Evolutionary conservation across 2,329 filamentous ascomycete species (phyloP).

Genomic region (Tothia fuscella): DNA sequence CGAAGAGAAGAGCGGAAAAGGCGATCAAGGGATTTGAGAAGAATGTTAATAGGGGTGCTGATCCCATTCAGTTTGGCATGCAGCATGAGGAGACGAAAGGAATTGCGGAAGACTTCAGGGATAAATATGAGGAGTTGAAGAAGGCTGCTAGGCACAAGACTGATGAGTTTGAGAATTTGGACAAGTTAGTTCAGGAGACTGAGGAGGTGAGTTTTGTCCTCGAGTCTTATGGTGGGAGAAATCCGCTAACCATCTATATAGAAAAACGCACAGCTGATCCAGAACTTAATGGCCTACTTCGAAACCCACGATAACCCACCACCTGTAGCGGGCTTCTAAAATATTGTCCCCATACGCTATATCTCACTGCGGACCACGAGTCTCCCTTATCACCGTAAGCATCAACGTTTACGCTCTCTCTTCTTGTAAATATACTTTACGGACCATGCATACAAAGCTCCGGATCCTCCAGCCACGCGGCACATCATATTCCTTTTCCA

Average conservation of each 20-base stretch:
- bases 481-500: too few relatives aligned
- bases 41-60: conserved; percentile 11
- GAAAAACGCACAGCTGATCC: conserved; percentile 12
- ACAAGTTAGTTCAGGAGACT: conserved; percentile 10
- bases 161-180: conserved; percentile 10
- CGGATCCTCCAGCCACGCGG: too few relatives aligned
- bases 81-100: conserved; percentile 13
- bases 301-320: conserved; percentile 12
- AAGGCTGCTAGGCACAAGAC: conserved; percentile 11
- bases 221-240: too few relatives aligned
- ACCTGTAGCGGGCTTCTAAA: conserved; percentile 11
- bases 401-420: too few relatives aligned
- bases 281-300: conserved; percentile 12
- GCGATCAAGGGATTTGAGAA: conserved; percentile 11
- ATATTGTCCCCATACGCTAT: background rate
- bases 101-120: conserved; percentile 10
- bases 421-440: too few relatives aligned
- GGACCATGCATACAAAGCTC: too few relatives aligned
- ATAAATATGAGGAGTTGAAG: conserved; percentile 11
- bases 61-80: conserved; percentile 12
- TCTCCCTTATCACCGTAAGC: too few relatives aligned
- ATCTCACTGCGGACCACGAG: too few relatives aligned
- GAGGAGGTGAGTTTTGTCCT: conserved; percentile 10
- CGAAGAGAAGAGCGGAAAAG: conserved; percentile 12
- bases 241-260: background rate